Percentiles rank a stretch among this genome's conserved stretches.
Evolutionary conservation across 2,329 filamentous ascomycete genomes (phyloP).

Genomic region (Lachnellula suecica): DNA sequence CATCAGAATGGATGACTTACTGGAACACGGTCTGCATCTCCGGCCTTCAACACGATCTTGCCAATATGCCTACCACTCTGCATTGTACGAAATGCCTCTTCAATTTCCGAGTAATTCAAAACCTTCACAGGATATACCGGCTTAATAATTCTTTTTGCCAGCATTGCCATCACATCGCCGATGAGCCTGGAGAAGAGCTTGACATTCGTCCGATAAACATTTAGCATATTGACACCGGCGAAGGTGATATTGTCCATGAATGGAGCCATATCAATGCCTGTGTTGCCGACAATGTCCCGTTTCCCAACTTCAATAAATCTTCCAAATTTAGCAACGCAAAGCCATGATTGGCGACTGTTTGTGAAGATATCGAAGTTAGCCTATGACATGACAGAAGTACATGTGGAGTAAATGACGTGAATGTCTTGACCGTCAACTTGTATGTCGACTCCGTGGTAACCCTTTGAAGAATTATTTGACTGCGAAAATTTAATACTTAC

Average conservation of each 20-base stretch:
- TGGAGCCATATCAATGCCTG: constrained; percentile 17
- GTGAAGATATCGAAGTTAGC: too few relatives aligned
- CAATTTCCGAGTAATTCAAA: constrained; percentile 1
- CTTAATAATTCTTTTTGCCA: not conserved
- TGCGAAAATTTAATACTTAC: too few relatives aligned
- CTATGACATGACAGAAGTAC: too few relatives aligned
- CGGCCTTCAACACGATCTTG: constrained; percentile 5
- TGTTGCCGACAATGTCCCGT: constrained; percentile 22
- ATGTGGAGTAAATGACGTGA: too few relatives aligned
- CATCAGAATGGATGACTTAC: too few relatives aligned
- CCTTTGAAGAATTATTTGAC: too few relatives aligned
- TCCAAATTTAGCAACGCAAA: constrained; percentile 37
- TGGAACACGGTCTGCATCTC: too few relatives aligned
- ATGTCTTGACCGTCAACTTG: too few relatives aligned
- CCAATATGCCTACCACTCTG: not conserved
- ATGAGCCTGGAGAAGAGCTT: not conserved
- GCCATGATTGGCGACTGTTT: constrained; percentile 43
- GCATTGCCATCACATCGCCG: too few relatives aligned
- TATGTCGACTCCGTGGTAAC: too few relatives aligned
- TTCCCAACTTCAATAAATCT: constrained; percentile 38
- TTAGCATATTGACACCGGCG: not conserved
- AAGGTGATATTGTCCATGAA: constrained; percentile 9
- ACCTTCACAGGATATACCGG: not conserved
- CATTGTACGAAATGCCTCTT: constrained; percentile 1
- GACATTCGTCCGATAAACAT: constrained; percentile 1